Conservation (phyloP, 768 basidiomycete species). For the Paxillus rubicundulus region DNA sequence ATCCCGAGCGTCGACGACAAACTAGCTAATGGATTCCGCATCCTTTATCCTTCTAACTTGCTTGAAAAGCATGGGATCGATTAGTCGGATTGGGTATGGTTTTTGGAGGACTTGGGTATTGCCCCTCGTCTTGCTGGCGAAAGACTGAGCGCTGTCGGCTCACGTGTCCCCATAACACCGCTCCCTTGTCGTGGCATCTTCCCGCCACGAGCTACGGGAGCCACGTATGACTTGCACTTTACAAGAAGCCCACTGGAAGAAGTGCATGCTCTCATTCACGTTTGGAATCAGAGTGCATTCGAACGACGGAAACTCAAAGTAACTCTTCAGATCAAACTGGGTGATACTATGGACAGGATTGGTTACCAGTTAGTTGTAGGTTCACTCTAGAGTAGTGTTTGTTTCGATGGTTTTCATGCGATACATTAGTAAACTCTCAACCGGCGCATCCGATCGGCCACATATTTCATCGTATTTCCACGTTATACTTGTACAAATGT, state of each 20-base stretch:
- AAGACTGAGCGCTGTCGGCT: constrained; percentile 23
- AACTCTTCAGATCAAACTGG: constrained; percentile 10
- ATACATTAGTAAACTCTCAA: too few relatives aligned
- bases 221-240: constrained; percentile 21
- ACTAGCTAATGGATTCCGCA: constrained; percentile 24
- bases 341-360: constrained; percentile 3
- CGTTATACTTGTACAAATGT: neutral
- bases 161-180: constrained; percentile 17
- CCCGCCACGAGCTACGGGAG: constrained; percentile 10
- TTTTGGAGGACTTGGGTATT: constrained; percentile 27
- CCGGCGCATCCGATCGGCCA: too few relatives aligned
- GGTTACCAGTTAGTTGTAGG: constrained; percentile 22
- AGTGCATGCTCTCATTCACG: constrained; percentile 23
- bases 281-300: constrained; percentile 34
- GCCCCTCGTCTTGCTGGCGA: constrained; percentile 25
- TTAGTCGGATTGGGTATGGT: constrained; percentile 28
- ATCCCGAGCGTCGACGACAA: constrained; percentile 21
- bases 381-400: constrained; percentile 18
- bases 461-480: neutral
- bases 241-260: constrained; percentile 16
- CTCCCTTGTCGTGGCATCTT: constrained; percentile 16
- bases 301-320: constrained; percentile 30
- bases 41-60: constrained; percentile 24
- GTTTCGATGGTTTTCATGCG: neutral
- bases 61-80: constrained; percentile 29